Evolutionary conservation across 202 grass and related monocot species (phyloP), one percentile per base, ranked within the genome.

Genomic region (Panicum virgatum): DNA sequence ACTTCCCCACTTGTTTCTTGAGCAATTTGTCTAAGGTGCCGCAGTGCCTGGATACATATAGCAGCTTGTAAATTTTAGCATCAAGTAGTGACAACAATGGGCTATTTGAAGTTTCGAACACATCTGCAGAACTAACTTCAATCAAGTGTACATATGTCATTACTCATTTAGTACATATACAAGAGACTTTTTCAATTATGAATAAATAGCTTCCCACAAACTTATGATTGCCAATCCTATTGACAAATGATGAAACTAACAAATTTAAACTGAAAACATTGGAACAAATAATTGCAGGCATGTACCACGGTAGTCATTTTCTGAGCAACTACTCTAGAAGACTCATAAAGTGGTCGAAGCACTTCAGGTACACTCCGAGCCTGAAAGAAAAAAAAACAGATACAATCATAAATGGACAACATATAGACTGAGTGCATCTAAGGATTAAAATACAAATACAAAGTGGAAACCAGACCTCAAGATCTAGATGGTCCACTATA

Each of bases 401-500:
- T 64, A 27, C 19, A 34, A 72, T 71, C 38, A 40, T 50, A 54
- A 48, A 56, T 69, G 58, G 54, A 51, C 3, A 75, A 29, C 27
- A 5, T 45, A 73, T 8, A 71, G 19, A 77, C 66, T 44, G 43
- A 42, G 37, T 52, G 66, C 34, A 78, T 47, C 10, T 36, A 71
- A 77, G 16, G 19, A 22, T 9, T 43, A 29, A 69, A 22, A 34
- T 37, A 56, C 61, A 23, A 23, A 61, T 66, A 23, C 5, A 78
- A 47, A 69, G 29, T 42, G 9, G 15, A 25, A 86, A 84, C 73
- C 61, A 76, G 29, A 95, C 96, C 90, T 95, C 92, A 32, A 95
- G 89, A 86, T 98, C 88, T 58, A 98, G 91, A 83, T 98, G 96
- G 77, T 98, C 96, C 64, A 98, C 96, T 74, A 98, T 93, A 80